phyloP scores from a whole-genome alignment of 805 yeast species.

The Wickerhamomyces ciferrii region DNA sequence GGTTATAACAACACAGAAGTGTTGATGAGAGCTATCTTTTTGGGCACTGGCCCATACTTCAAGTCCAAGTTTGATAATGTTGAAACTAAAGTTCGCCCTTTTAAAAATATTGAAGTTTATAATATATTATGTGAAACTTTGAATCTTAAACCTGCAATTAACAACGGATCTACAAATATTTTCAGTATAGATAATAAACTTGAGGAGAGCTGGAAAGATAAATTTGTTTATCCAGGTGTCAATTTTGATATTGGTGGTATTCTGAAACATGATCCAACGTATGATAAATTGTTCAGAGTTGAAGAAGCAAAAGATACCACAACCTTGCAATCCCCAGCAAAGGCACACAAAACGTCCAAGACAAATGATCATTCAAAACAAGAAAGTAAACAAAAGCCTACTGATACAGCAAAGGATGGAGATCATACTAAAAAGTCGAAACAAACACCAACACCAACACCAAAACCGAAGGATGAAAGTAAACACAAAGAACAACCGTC shows the following conservation, averaged over 20 bases:
- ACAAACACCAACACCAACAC: conserved; percentile 13
- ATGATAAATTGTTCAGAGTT: conserved; percentile 35
- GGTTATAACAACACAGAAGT: conserved; percentile 78
- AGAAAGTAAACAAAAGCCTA: background rate
- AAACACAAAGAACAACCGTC: conserved; percentile 14
- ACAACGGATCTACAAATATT: conserved; percentile 46
- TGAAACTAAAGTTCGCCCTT: conserved; percentile 43
- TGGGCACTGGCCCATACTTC: conserved; percentile 82
- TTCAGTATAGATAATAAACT: conserved; percentile 25
- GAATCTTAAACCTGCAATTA: conserved; percentile 42
- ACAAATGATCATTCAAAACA: too few relatives aligned
- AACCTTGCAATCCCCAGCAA: conserved; percentile 7
- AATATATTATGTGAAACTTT: conserved; percentile 67
- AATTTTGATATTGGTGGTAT: conserved; percentile 36
- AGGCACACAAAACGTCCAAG: background rate
- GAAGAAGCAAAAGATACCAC: conserved; percentile 8
- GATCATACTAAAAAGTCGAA: conserved; percentile 1
- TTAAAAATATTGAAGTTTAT: conserved; percentile 69
- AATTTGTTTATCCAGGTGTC: conserved; percentile 42
- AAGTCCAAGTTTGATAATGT: conserved; percentile 14
- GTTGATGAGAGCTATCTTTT: conserved; percentile 77
- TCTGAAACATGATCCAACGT: conserved; percentile 42
- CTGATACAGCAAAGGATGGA: background rate
- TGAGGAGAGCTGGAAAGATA: conserved; percentile 43
- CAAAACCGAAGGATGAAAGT: conserved; percentile 8